Evolutionary conservation across 371 early-diverging fungal genomes (phyloP).

Genomic region (Batkoa obscura): DNA sequence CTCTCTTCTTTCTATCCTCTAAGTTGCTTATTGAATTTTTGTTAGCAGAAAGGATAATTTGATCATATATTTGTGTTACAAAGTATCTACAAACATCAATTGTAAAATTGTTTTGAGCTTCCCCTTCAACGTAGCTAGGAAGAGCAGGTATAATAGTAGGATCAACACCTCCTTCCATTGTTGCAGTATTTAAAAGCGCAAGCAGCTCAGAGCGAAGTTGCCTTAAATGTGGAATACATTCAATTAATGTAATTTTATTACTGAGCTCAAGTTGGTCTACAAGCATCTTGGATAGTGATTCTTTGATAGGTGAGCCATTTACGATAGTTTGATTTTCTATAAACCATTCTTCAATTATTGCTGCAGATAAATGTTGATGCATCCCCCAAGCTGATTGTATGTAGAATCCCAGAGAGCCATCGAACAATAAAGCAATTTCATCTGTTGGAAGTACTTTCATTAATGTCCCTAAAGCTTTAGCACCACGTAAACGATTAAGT

Average conservation of each 20-base stretch:
- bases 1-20: conserved; percentile 39
- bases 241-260: conserved; percentile 17
- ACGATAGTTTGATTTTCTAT: conserved; percentile 24
- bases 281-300: conserved; percentile 24
- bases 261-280: conserved; percentile 16
- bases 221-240: conserved; percentile 42
- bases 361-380: conserved; percentile 56
- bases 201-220: conserved; percentile 59
- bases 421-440: conserved; percentile 11
- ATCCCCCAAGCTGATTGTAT: conserved; percentile 55
- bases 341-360: conserved; percentile 70
- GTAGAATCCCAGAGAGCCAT: conserved; percentile 9
- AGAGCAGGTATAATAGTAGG: conserved; percentile 27
- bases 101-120: conserved; percentile 33
- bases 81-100: conserved; percentile 33
- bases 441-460: conserved; percentile 44
- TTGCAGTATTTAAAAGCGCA: conserved; percentile 36
- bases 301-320: conserved; percentile 12
- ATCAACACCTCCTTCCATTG: conserved; percentile 27
- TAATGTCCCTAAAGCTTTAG: conserved; percentile 58
- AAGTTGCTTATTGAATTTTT: conserved; percentile 16
- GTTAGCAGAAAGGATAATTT: conserved; percentile 16
- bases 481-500: conserved; percentile 58
- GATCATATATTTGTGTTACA: conserved; percentile 26
- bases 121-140: conserved; percentile 29